Conservation (phyloP, 2,329 filamentous ascomycete genomes). For the Epicoccum nigrum region DNA sequence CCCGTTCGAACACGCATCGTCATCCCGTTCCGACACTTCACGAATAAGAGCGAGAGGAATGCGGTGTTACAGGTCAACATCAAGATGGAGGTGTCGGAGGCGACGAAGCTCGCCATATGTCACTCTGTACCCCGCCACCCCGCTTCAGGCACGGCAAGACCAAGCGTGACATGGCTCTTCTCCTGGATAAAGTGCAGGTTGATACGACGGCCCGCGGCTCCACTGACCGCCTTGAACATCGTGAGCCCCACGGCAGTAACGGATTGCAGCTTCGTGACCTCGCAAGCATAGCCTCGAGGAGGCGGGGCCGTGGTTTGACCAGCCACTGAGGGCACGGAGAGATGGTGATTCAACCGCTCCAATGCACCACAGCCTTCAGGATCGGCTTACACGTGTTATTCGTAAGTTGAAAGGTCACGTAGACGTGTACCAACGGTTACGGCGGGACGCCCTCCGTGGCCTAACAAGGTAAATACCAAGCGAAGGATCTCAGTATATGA, state of each 20-base stretch:
- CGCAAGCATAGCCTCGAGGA: conserved; percentile 22
- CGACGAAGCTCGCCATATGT: conserved; percentile 20
- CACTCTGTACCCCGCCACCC: conserved; percentile 25
- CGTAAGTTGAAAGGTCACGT: conserved; percentile 25
- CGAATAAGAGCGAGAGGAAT: conserved; percentile 23
- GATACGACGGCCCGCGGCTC: conserved; percentile 45
- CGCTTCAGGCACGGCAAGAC: conserved; percentile 11
- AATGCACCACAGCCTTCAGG: conserved; percentile 23
- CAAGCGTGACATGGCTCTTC: conserved; percentile 13
- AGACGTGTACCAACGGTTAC: conserved; percentile 43
- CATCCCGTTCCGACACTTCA: conserved; percentile 19
- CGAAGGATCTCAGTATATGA: conserved; percentile 39
- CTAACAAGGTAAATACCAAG: conserved; percentile 25
- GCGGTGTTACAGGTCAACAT: not conserved
- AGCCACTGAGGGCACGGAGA: conserved; percentile 31
- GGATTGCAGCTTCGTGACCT: conserved; percentile 31
- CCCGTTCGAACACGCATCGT: conserved; percentile 19
- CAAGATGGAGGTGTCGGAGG: conserved; percentile 10
- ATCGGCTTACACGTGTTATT: conserved; percentile 34
- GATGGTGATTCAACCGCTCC: conserved; percentile 25
- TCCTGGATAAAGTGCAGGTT: conserved; percentile 38
- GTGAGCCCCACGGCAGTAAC: conserved; percentile 39
- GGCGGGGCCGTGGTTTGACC: conserved; percentile 24
- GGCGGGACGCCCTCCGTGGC: conserved; percentile 46
- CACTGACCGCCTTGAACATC: conserved; percentile 44